Conservation (phyloP, 2,329 filamentous ascomycete genomes). For the Zalaria sp. region DNA sequence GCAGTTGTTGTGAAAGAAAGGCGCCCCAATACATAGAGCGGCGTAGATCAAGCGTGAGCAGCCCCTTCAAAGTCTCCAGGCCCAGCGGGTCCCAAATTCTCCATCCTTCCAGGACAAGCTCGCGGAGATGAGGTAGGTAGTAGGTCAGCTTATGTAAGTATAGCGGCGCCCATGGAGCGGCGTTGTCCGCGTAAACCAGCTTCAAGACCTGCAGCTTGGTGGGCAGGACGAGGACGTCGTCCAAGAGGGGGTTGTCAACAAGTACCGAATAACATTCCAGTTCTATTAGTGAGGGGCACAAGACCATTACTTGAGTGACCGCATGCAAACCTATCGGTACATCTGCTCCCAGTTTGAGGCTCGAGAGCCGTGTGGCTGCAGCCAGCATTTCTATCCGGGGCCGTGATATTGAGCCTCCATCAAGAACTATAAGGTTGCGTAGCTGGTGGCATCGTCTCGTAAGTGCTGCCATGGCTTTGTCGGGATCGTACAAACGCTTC, state of each 20-base stretch:
- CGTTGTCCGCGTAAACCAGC: slow-evolving; percentile 1
- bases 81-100: too few species aligned
- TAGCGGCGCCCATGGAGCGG: not conserved
- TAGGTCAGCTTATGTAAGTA: not conserved
- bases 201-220: slow-evolving; percentile 1
- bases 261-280: not conserved
- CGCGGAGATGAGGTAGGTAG: slow-evolving; percentile 1
- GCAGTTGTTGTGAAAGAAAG: not conserved
- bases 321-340: not conserved
- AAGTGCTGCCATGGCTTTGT: slow-evolving; percentile 24
- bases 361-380: slow-evolving; percentile 4
- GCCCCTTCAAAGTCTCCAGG: not conserved
- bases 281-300: not conserved
- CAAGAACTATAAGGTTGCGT: slow-evolving; percentile 17
- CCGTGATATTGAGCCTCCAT: slow-evolving; percentile 1
- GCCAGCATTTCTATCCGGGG: not conserved
- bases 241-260: slow-evolving; percentile 1
- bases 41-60: slow-evolving; percentile 1
- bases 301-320: not conserved
- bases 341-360: slow-evolving; percentile 1
- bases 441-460: slow-evolving; percentile 22
- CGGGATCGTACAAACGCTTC: slow-evolving; percentile 23
- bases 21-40: not conserved
- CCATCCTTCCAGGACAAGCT: not conserved
- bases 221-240: not conserved